A percentile compares a stretch with the other conserved stretches of the same genome.
These are phyloP conservation scores for Fagopyrum homotropicum DNA, from an alignment of 148 eudicot species.

Conservation along the genomic window DNA sequence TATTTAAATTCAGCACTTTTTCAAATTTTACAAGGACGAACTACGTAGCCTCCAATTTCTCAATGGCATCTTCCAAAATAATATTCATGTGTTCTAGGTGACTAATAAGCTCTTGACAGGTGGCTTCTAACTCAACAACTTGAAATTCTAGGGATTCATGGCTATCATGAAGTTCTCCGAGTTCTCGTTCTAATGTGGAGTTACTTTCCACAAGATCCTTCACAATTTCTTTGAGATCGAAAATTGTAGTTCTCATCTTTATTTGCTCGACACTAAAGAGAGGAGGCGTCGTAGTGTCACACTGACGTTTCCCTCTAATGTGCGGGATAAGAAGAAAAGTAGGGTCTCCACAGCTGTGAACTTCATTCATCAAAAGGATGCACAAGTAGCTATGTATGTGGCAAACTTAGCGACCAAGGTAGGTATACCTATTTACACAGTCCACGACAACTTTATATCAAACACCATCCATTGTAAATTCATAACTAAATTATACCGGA, in stretches of 20 bases:
- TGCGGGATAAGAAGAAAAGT: conserved; percentile 5
- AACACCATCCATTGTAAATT: neutral
- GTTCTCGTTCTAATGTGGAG: no score
- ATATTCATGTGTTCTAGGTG: no score
- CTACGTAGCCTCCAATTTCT: no score
- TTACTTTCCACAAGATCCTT: no score
- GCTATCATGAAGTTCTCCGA: no score
- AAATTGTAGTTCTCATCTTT: neutral
- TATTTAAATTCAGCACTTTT: no score
- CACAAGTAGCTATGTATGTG: neutral
- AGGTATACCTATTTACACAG: neutral
- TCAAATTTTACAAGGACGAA: no score
- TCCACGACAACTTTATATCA: conserved; percentile 7
- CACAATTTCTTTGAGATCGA: no score
- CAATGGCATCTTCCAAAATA: no score
- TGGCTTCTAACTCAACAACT: no score
- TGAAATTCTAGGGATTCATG: no score
- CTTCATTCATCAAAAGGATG: conserved; percentile 4
- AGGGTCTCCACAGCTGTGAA: conserved; percentile 11
- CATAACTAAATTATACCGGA: neutral
- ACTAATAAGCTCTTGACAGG: no score
- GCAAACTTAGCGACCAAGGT: neutral
- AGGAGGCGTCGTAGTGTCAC: conserved; percentile 6
- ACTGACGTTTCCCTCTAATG: conserved; percentile 7
- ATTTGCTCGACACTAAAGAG: neutral